Evolutionary conservation across 176 grass and related monocot species (phyloP).

Genomic region (Carex cristatella): DNA sequence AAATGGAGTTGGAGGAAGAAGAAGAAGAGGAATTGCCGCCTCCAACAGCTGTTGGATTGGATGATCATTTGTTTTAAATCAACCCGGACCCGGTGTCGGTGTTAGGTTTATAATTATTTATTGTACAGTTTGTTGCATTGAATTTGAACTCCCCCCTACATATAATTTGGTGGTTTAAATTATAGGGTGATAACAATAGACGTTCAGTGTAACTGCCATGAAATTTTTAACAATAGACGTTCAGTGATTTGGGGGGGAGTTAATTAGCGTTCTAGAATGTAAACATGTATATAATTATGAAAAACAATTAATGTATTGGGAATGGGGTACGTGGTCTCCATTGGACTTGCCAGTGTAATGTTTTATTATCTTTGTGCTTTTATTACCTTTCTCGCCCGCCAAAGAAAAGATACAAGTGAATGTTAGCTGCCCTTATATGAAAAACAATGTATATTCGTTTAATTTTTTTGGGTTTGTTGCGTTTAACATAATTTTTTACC

Average conservation of each 20-base stretch:
- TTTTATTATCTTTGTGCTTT: background rate
- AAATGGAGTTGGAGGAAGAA: constrained; percentile 58
- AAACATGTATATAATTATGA: constrained; percentile 24
- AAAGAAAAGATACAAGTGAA: background rate
- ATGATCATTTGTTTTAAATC: constrained; percentile 57
- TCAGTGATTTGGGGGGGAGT: background rate
- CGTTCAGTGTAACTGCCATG: background rate
- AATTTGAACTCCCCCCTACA: constrained; percentile 4
- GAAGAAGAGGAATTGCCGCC: constrained; percentile 43
- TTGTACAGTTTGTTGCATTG: constrained; percentile 34
- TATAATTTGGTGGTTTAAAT: background rate
- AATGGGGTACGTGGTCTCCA: background rate
- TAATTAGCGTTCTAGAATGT: constrained; percentile 14
- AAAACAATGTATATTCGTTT: background rate
- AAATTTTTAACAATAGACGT: background rate
- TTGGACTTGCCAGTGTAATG: background rate
- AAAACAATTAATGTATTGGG: background rate
- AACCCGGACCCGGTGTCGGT: background rate
- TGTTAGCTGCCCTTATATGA: background rate
- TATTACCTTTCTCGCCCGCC: background rate
- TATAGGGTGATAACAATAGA: constrained; percentile 10
- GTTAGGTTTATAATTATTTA: constrained; percentile 20
- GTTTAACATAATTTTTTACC: background rate
- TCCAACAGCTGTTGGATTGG: constrained; percentile 42
- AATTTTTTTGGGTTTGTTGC: background rate